Base-by-base conservation (phyloP, 2,329 filamentous ascomycete genomes). In the Fusarium hainanense region DNA sequence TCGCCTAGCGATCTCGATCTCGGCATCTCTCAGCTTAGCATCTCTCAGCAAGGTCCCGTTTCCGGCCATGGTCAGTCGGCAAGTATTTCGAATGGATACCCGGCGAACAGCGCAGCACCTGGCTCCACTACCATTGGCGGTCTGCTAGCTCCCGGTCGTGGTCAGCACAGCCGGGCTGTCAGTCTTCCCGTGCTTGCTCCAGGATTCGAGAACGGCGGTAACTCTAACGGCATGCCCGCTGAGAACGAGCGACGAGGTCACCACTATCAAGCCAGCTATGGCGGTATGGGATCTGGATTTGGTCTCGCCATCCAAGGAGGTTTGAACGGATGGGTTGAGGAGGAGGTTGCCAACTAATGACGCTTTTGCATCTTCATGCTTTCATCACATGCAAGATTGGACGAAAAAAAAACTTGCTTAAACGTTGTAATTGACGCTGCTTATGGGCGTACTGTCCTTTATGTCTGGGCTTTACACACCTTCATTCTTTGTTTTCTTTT, bases 131-230 rank as follows among this genome's bases (percentile, higher is more conserved):
- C 90, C 2, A 91, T 94, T 65, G 91, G 92, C 44, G 92, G 92
- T 10, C 87, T 97, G 40, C 86, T 96, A 52, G 91, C 92, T 4
- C 92, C 93, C 4, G 89, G 88, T 16, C 85, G 89, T 34, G 83
- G 85, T 32, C 87, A 88, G 68, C 89, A 91, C 79, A 95, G 89
- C 76, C 91, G 96, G 40, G 94, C 96, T 34, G 93, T 98, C 63
- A 97, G 94, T 78, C 84, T 99, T 76, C 96, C 96, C 2, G 89
- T 87, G 7, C 85, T 92, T 56, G 89, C 88, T 1, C 88, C 88
- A 20, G 87, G 87, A 18, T 88, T 89, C 57, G 87, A 90, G 78
- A 89, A 89, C 55, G 86, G 87, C 44, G 84, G 83, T 58, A 85
- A 81, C 78, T 83, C 84, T 42, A 83, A 82, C 73, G 84, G 83